A percentile compares a stretch with the other conserved stretches of the same genome.
These are phyloP conservation scores for Neltuma alba DNA, from an alignment of 306 rosid species.

Conservation along the genomic window DNA sequence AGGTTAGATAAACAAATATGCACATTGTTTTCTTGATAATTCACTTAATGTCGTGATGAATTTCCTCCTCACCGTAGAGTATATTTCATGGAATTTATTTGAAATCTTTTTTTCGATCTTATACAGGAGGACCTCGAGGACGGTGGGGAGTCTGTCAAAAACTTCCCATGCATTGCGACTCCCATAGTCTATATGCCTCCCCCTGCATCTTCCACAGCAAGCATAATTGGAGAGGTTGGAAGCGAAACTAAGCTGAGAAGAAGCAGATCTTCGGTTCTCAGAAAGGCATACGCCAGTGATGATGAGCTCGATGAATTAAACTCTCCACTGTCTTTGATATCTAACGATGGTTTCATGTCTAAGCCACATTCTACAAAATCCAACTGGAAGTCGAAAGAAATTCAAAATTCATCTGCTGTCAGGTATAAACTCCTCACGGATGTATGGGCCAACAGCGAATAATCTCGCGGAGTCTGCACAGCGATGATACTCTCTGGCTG, in stretches of 20 bases:
- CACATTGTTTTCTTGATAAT: background rate
- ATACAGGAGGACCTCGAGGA: conserved; percentile 50
- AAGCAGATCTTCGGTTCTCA: conserved; percentile 58
- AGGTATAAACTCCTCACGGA: conserved; percentile 80
- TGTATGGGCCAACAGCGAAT: conserved; percentile 66
- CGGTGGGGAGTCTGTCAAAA: conserved; percentile 45
- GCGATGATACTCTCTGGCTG: background rate
- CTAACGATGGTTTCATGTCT: conserved; percentile 40
- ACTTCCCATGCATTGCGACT: conserved; percentile 61
- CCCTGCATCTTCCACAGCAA: conserved; percentile 44
- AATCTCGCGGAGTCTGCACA: conserved; percentile 6
- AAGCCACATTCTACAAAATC: conserved; percentile 42
- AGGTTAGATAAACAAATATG: conserved; percentile 51
- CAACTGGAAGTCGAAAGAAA: conserved; percentile 45
- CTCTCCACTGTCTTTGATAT: conserved; percentile 62
- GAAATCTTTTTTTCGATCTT: conserved; percentile 12
- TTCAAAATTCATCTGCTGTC: conserved; percentile 42
- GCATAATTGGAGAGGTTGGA: conserved; percentile 59
- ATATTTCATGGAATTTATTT: background rate
- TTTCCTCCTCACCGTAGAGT: background rate
- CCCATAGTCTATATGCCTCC: conserved; percentile 63
- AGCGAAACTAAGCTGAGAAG: conserved; percentile 58
- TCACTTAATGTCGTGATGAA: background rate
- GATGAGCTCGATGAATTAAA: conserved; percentile 79
- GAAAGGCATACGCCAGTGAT: conserved; percentile 75